Conservation (phyloP, 371 early-diverging fungal species). For the Mucor racemosus region DNA sequence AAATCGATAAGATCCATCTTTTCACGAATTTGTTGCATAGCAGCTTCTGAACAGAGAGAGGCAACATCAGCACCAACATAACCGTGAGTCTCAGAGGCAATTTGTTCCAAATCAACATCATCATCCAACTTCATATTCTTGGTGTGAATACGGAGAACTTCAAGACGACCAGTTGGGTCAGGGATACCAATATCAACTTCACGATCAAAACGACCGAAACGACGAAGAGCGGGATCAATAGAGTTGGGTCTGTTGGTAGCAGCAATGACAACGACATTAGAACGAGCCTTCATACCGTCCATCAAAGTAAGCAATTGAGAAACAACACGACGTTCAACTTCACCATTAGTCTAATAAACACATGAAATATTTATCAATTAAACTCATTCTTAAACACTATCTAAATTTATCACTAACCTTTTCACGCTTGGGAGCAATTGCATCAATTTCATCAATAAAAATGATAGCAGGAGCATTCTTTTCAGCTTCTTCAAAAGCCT, state of each 20-base stretch:
- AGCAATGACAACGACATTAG: constrained; percentile 98
- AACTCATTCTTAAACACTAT: neutral
- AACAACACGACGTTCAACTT: constrained; percentile 99
- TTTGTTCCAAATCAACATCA: constrained; percentile 97
- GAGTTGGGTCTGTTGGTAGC: constrained; percentile 99
- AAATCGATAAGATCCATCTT: constrained; percentile 99
- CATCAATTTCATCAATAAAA: constrained; percentile 99
- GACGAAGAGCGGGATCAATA: constrained; percentile 99
- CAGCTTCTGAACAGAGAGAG: constrained; percentile 99
- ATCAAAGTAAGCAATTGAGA: constrained; percentile 99
- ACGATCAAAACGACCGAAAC: constrained; percentile 99
- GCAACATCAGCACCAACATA: constrained; percentile 99
- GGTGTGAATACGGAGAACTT: constrained; percentile 99
- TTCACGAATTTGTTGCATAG: constrained; percentile 99
- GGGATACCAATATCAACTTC: constrained; percentile 99
- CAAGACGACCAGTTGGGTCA: constrained; percentile 98
- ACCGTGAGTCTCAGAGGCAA: constrained; percentile 99
- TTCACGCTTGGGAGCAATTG: constrained; percentile 99
- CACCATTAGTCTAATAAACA: constrained; percentile 89
- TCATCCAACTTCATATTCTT: constrained; percentile 99
- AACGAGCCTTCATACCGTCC: constrained; percentile 99
- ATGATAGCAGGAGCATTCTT: constrained; percentile 99
- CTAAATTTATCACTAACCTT: constrained; percentile 64
- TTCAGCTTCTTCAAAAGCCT: constrained; percentile 99
- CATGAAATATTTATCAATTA: neutral